phyloP scores from a whole-genome alignment of 441 rosid species.

The Codiaeum variegatum region DNA sequence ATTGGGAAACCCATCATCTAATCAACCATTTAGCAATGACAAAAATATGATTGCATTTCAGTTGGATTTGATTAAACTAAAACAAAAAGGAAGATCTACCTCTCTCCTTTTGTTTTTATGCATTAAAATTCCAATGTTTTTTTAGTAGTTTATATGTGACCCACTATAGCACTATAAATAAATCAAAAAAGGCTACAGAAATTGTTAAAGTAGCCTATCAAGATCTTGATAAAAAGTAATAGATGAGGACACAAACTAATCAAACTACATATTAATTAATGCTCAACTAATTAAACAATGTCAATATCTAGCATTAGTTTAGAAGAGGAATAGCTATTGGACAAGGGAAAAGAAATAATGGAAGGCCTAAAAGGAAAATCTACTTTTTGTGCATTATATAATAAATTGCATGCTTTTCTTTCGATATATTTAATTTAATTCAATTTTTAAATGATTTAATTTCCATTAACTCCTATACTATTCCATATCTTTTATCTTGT shows the following conservation, averaged over 20 bases:
- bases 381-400: constrained; percentile 10
- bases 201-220: constrained; percentile 11
- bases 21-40: neutral
- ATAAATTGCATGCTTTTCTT: constrained; percentile 2
- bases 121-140: neutral
- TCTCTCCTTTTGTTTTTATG: neutral
- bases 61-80: neutral
- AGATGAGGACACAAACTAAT: constrained; percentile 19
- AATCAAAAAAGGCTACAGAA: neutral
- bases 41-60: neutral
- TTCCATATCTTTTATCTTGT: neutral
- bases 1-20: neutral
- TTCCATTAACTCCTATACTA: neutral
- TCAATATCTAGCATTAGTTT: constrained; percentile 5
- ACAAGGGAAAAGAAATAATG: neutral
- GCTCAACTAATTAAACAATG: constrained; percentile 30
- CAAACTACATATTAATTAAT: constrained; percentile 25
- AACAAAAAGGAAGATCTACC: neutral
- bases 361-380: neutral
- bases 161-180: constrained; percentile 16
- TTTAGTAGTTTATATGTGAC: neutral
- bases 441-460: neutral
- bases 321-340: neutral
- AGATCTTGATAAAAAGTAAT: neutral
- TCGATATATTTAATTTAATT: neutral